These are phyloP conservation scores for Neurospora sp. DNA, from an alignment of 495 filamentous ascomycete species.

Conservation along the genomic window DNA sequence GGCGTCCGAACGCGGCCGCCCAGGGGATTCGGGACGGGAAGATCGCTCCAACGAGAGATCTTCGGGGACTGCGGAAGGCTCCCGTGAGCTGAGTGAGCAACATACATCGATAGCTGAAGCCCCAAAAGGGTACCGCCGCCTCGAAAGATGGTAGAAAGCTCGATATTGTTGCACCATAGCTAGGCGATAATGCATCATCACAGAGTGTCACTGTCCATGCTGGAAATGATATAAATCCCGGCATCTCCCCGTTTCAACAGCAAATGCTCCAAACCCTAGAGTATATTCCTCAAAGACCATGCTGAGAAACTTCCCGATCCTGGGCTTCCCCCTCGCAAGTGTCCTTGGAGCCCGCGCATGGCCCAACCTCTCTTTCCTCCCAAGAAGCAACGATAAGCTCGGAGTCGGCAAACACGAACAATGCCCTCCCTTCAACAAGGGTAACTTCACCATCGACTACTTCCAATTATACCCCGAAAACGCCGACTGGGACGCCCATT, in stretches of 20 bases:
- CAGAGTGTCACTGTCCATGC: not conserved
- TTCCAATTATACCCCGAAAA: constrained; percentile 30
- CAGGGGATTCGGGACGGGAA: not conserved
- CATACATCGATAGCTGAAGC: not conserved
- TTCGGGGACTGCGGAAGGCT: not conserved
- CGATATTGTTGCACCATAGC: not conserved
- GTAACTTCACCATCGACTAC: constrained; percentile 20
- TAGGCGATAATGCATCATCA: not conserved
- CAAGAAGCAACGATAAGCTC: not conserved
- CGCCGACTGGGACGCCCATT: constrained; percentile 23
- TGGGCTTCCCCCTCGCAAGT: not conserved
- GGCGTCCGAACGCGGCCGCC: not conserved
- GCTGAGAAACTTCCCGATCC: too few species aligned
- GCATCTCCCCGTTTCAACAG: not conserved
- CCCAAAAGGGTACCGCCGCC: not conserved
- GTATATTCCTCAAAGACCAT: not conserved
- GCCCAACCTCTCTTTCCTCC: not conserved
- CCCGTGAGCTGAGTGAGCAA: not conserved
- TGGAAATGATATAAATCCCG: not conserved
- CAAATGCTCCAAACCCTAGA: not conserved
- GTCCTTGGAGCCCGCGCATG: not conserved
- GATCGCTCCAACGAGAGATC: not conserved
- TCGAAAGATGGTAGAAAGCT: not conserved
- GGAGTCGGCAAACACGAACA: not conserved
- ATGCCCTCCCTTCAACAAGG: constrained; percentile 10